Conservation (phyloP, 2,329 filamentous ascomycete species). For the Teratosphaeria zuluensis region DNA sequence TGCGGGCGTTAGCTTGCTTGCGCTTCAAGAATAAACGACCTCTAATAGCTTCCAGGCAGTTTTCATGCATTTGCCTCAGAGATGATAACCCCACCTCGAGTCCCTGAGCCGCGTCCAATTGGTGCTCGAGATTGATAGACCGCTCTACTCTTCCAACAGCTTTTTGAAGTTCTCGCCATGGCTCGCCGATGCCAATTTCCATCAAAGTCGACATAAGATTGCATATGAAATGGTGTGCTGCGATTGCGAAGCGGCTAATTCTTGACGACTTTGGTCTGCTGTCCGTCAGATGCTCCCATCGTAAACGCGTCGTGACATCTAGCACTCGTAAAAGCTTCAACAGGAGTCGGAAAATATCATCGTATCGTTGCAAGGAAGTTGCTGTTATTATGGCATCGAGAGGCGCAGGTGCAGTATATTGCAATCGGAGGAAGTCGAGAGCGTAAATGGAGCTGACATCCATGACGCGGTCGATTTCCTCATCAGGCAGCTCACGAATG, state of each 20-base stretch:
- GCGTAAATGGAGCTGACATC: slow-evolving; percentile 75
- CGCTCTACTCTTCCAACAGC: slow-evolving; percentile 56
- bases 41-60: slow-evolving; percentile 20
- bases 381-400: slow-evolving; percentile 66
- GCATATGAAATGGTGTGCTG: slow-evolving; percentile 71
- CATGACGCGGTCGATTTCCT: slow-evolving; percentile 75
- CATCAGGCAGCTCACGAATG: slow-evolving; percentile 66
- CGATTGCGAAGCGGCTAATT: slow-evolving; percentile 50
- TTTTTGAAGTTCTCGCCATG: slow-evolving; percentile 62
- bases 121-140: slow-evolving; percentile 42
- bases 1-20: slow-evolving; percentile 18
- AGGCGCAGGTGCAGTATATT: slow-evolving; percentile 67
- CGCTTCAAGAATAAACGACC: slow-evolving; percentile 22
- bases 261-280: no score
- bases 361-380: slow-evolving; percentile 65
- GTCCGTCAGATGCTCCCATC: neutral
- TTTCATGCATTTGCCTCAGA: slow-evolving; percentile 18
- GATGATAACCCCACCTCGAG: slow-evolving; percentile 2
- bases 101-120: no score
- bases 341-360: slow-evolving; percentile 71
- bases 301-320: slow-evolving; percentile 40
- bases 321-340: slow-evolving; percentile 66
- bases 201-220: slow-evolving; percentile 69
- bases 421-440: slow-evolving; percentile 82
- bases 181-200: slow-evolving; percentile 61